Evolutionary conservation across 345 rosid species (phyloP).

Genomic region (Bruguiera parviflora): DNA sequence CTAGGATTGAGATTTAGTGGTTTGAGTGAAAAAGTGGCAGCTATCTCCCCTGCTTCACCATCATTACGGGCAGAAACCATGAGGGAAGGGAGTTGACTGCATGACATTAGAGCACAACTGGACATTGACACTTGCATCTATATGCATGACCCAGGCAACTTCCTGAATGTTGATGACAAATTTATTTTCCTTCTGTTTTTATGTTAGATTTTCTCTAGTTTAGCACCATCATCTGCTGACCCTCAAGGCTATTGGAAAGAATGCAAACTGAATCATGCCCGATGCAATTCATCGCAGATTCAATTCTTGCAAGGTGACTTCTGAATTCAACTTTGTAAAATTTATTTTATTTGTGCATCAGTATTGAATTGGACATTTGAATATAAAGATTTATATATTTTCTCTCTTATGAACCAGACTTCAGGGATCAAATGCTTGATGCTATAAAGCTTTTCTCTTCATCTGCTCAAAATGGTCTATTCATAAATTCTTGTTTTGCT

Average conservation of each 20-base stretch:
- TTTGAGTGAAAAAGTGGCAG: too few species aligned
- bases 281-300: slow-evolving; percentile 28
- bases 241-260: slow-evolving; percentile 23
- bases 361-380: background rate
- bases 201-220: slow-evolving; percentile 23
- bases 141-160: too few species aligned
- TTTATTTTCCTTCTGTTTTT: slow-evolving; percentile 7
- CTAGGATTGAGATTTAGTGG: too few species aligned
- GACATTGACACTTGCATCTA: too few species aligned
- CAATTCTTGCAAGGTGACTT: slow-evolving; percentile 27
- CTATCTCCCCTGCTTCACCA: too few species aligned
- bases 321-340: background rate
- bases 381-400: background rate
- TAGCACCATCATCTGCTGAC: slow-evolving; percentile 29
- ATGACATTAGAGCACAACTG: too few species aligned
- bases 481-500: slow-evolving; percentile 31
- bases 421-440: slow-evolving; percentile 29
- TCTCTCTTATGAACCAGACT: slow-evolving; percentile 21
- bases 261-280: slow-evolving; percentile 22
- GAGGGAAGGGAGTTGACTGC: too few species aligned
- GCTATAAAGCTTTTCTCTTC: slow-evolving; percentile 17
- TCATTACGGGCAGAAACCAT: too few species aligned
- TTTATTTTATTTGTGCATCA: background rate
- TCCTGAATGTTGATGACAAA: slow-evolving; percentile 3
- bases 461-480: slow-evolving; percentile 25